Conservation (phyloP, 2,329 filamentous ascomycete species). For the Cordyceps fumosorosea region DNA sequence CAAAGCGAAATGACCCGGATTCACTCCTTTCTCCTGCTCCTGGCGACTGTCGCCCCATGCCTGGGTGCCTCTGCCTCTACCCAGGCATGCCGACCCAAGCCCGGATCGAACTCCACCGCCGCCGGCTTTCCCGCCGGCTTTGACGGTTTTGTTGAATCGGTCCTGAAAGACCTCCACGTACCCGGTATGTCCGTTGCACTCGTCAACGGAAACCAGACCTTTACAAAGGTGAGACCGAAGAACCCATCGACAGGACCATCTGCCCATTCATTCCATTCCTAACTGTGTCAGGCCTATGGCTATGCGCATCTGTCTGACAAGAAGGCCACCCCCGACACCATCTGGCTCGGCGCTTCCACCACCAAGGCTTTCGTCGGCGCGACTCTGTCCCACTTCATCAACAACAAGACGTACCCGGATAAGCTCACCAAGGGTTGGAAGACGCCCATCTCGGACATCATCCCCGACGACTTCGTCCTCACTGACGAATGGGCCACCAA, state of each 20-base stretch:
- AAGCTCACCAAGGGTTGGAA: conserved; percentile 31
- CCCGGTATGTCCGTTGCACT: conserved; percentile 43
- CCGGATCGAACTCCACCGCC: background rate
- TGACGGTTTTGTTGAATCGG: conserved; percentile 3
- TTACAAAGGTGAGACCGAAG: conserved; percentile 26
- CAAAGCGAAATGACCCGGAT: background rate
- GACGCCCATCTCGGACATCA: conserved; percentile 33
- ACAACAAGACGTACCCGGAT: conserved; percentile 26
- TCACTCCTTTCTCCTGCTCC: background rate
- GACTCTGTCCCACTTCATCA: conserved; percentile 37
- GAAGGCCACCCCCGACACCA: conserved; percentile 34
- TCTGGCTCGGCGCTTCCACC: conserved; percentile 44
- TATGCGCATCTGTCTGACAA: conserved; percentile 23
- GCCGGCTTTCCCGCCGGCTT: background rate
- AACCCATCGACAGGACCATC: background rate
- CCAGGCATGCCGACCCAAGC: background rate
- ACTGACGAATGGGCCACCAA: conserved; percentile 31
- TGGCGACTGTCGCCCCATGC: background rate
- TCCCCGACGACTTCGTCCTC: conserved; percentile 41
- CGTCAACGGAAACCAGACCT: conserved; percentile 36
- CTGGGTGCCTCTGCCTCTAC: background rate
- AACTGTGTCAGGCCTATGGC: background rate
- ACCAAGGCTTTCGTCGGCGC: conserved; percentile 47
- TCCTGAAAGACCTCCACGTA: conserved; percentile 34
- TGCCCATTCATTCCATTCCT: background rate